A percentile compares a stretch with the other conserved stretches of the same genome.
phyloP scores from a whole-genome alignment of 1,139 yeast species.

The Groenewaldozyma auringiensis region DNA sequence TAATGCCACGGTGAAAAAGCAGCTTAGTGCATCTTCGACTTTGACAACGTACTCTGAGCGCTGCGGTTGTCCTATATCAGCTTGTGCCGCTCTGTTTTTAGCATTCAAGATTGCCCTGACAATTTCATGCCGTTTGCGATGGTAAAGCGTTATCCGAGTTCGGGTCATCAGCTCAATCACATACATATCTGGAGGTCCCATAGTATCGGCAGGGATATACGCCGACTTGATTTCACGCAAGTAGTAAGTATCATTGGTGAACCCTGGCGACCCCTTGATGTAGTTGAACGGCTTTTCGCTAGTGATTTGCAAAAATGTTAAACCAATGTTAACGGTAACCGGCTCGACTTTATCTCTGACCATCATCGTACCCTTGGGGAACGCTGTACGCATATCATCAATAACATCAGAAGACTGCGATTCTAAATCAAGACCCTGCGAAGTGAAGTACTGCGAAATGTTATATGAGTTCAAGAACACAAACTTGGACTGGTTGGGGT shows the following conservation, averaged over 20 bases:
- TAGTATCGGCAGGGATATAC: constrained; percentile 35
- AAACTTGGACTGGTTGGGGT: constrained; percentile 21
- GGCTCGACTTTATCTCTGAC: constrained; percentile 28
- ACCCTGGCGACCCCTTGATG: constrained; percentile 25
- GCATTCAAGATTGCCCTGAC: constrained; percentile 23
- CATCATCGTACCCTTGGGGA: constrained; percentile 12
- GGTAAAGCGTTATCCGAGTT: constrained; percentile 13
- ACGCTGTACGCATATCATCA: constrained; percentile 20
- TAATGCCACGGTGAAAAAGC: constrained; percentile 53
- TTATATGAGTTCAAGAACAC: constrained; percentile 21
- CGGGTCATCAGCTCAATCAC: constrained; percentile 41
- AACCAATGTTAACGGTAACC: constrained; percentile 61
- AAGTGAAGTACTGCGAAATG: constrained; percentile 18
- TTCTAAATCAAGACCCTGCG: constrained; percentile 20
- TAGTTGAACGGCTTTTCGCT: constrained; percentile 46
- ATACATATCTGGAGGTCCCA: constrained; percentile 46
- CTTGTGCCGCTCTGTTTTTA: constrained; percentile 14
- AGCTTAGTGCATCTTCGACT: constrained; percentile 23
- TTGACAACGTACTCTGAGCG: constrained; percentile 10
- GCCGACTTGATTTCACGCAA: constrained; percentile 41
- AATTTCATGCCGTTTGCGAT: constrained; percentile 20
- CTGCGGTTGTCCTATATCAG: not conserved
- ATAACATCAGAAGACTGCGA: constrained; percentile 18
- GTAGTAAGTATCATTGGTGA: constrained; percentile 20
- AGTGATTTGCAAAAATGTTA: constrained; percentile 54